A percentile compares a stretch with the other conserved stretches of the same genome.
phyloP scores from a whole-genome alignment of 2,329 filamentous ascomycete species.

The Monilinia fructigena region DNA sequence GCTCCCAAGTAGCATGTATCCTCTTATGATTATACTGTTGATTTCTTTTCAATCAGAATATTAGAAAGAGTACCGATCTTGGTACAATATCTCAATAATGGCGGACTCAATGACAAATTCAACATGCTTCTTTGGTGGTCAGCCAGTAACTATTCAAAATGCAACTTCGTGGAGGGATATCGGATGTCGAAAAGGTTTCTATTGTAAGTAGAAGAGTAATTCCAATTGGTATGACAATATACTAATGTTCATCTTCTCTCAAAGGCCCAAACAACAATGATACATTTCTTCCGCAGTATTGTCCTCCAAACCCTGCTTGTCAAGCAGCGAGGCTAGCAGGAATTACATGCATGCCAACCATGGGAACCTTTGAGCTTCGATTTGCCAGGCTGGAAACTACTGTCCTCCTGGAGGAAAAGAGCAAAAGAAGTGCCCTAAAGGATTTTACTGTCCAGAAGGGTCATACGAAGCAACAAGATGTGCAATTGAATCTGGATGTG shows the following conservation, averaged over 20 bases:
- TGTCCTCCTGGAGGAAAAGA: constrained; percentile 48
- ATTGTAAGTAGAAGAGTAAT: constrained; percentile 13
- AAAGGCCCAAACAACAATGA: constrained; percentile 20
- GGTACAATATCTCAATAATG: background rate
- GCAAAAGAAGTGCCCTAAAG: constrained; percentile 47
- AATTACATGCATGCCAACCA: constrained; percentile 24
- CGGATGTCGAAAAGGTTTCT: constrained; percentile 16
- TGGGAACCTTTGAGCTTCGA: constrained; percentile 46
- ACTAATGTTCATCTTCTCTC: constrained; percentile 1
- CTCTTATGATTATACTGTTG: background rate
- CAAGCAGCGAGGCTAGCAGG: constrained; percentile 27
- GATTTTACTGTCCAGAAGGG: constrained; percentile 53
- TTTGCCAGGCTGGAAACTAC: constrained; percentile 51
- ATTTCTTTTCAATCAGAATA: background rate
- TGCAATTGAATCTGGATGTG: constrained; percentile 47
- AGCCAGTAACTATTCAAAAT: constrained; percentile 18
- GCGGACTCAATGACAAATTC: constrained; percentile 13
- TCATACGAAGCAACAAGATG: constrained; percentile 50
- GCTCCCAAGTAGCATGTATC: background rate
- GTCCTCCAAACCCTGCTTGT: constrained; percentile 31
- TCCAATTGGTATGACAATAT: background rate
- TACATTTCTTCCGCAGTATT: constrained; percentile 33
- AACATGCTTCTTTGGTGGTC: constrained; percentile 15
- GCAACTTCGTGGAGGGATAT: constrained; percentile 16
- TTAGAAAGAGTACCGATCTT: background rate